phyloP scores from a whole-genome alignment of 2,329 filamentous ascomycete genomes.

The Paraphaeosphaeria minitans region DNA sequence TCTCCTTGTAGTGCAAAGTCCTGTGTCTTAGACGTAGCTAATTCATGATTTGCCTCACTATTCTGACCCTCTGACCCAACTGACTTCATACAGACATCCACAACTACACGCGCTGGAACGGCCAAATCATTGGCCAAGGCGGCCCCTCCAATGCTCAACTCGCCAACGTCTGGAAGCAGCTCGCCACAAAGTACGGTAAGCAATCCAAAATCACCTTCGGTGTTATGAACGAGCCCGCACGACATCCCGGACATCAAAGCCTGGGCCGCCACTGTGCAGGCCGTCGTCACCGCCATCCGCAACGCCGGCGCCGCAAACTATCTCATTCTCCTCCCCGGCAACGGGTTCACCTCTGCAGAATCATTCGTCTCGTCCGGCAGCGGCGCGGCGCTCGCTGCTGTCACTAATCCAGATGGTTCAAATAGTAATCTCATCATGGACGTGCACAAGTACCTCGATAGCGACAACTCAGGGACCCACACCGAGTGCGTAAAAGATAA shows the following conservation, averaged over 20 bases:
- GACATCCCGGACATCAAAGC: slow-evolving; percentile 55
- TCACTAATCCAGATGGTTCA: slow-evolving; percentile 65
- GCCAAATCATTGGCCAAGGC: slow-evolving; percentile 67
- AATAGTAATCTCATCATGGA: slow-evolving; percentile 59
- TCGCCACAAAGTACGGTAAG: slow-evolving; percentile 62
- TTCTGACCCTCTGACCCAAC: no score
- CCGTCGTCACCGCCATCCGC: slow-evolving; percentile 68
- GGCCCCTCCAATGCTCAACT: slow-evolving; percentile 66
- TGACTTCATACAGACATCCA: slow-evolving; percentile 53
- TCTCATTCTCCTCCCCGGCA: slow-evolving; percentile 68
- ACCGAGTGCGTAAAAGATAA: slow-evolving; percentile 32
- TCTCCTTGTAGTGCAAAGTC: no score
- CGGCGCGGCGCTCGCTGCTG: slow-evolving; percentile 55
- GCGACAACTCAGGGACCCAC: slow-evolving; percentile 47
- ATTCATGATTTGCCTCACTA: no score
- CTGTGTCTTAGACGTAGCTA: no score
- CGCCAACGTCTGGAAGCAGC: slow-evolving; percentile 60
- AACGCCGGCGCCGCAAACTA: slow-evolving; percentile 66
- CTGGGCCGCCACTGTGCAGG: slow-evolving; percentile 67
- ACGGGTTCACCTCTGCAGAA: slow-evolving; percentile 56
- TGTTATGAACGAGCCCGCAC: slow-evolving; percentile 73
- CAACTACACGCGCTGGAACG: slow-evolving; percentile 62
- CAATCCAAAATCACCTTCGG: slow-evolving; percentile 65
- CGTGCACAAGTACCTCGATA: slow-evolving; percentile 51
- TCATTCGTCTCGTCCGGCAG: slow-evolving; percentile 31